Percentiles rank a stretch among this genome's conserved stretches.
These are phyloP conservation scores for Lentinula lateritia DNA, from an alignment of 768 basidiomycete genomes.

Conservation along the genomic window DNA sequence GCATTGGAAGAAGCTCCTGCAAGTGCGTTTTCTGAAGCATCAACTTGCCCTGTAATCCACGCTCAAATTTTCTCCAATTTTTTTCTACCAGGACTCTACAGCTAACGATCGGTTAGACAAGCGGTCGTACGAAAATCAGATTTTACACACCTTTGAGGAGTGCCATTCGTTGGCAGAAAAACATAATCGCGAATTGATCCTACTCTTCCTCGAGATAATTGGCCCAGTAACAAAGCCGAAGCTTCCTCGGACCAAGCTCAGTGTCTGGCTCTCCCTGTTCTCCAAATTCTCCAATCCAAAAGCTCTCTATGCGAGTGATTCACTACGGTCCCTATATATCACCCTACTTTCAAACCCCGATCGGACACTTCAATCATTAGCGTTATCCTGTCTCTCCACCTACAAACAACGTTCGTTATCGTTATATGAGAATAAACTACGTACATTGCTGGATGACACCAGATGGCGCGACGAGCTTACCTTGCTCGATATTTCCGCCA, in stretches of 20 bases:
- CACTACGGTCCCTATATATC: slow-evolving; percentile 61
- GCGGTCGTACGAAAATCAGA: slow-evolving; percentile 73
- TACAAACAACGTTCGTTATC: slow-evolving; percentile 65
- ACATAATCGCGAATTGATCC: slow-evolving; percentile 83
- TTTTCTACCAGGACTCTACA: slow-evolving; percentile 22
- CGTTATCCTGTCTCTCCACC: slow-evolving; percentile 74
- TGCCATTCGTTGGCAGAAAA: slow-evolving; percentile 73
- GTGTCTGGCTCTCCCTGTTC: slow-evolving; percentile 78
- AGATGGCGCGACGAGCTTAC: slow-evolving; percentile 87
- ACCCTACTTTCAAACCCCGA: slow-evolving; percentile 85
- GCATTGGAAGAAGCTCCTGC: neutral
- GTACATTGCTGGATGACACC: slow-evolving; percentile 73
- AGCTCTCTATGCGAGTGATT: slow-evolving; percentile 65
- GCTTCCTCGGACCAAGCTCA: slow-evolving; percentile 57
- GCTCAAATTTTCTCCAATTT: neutral
- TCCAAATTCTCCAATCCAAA: slow-evolving; percentile 93
- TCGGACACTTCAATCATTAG: slow-evolving; percentile 63
- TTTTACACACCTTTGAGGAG: slow-evolving; percentile 67
- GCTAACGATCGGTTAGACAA: slow-evolving; percentile 61
- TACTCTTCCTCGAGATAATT: slow-evolving; percentile 63
- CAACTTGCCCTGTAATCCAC: neutral
- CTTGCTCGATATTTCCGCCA: slow-evolving; percentile 55
- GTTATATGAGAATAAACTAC: slow-evolving; percentile 59
- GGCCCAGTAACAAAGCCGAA: slow-evolving; percentile 32
- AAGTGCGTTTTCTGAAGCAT: neutral